Percentiles rank a stretch among this genome's conserved stretches.
phyloP scores from a whole-genome alignment of 257 asterid genomes.

The Solanum peruvianum region DNA sequence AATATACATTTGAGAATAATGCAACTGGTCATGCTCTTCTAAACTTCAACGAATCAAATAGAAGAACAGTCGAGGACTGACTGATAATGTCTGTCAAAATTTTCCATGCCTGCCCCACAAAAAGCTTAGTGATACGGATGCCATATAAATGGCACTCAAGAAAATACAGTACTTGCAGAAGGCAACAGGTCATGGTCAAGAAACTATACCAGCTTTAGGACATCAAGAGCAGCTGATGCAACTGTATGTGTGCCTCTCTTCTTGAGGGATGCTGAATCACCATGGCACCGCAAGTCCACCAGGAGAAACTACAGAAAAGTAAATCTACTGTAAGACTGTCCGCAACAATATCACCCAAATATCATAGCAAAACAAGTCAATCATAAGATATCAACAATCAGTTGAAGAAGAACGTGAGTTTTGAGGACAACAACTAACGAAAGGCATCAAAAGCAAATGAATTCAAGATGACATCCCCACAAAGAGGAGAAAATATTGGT shows the following conservation, averaged over 20 bases:
- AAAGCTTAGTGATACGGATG: neutral
- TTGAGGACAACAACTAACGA: neutral
- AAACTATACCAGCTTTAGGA: conserved; percentile 67
- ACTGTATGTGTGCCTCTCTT: conserved; percentile 82
- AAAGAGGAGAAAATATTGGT: neutral
- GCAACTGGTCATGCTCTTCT: neutral
- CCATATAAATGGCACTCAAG: neutral
- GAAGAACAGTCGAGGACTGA: neutral
- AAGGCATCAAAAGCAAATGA: neutral
- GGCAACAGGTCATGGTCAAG: neutral
- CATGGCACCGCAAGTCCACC: conserved; percentile 97
- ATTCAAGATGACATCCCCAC: neutral
- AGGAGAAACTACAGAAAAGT: conserved; percentile 77
- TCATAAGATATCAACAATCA: neutral
- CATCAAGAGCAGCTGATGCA: conserved; percentile 92
- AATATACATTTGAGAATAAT: neutral
- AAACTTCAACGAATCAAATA: neutral
- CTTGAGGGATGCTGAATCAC: conserved; percentile 79
- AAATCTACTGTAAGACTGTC: conserved; percentile 17
- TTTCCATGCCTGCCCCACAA: neutral
- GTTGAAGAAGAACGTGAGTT: neutral
- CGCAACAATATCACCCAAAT: neutral
- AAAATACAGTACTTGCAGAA: neutral
- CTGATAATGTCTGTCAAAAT: neutral
- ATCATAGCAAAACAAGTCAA: neutral